Percentiles rank a stretch among this genome's conserved stretches.
Evolutionary conservation across 2,329 filamentous ascomycete species (phyloP).

Genomic region (Drechslera avenae): DNA sequence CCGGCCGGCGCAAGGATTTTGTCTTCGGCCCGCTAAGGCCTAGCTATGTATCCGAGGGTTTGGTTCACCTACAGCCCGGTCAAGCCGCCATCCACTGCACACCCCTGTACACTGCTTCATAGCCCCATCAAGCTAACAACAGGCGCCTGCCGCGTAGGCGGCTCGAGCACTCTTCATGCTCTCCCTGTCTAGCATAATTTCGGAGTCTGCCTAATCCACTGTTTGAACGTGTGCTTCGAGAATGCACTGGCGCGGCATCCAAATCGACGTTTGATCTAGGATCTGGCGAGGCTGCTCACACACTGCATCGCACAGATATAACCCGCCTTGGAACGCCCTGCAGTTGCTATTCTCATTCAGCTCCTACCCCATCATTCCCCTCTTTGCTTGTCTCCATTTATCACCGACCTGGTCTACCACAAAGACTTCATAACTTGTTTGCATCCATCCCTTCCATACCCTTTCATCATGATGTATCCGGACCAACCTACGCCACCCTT

Average conservation of each 20-base stretch:
- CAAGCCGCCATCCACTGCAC: conserved; percentile 25
- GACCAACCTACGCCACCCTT: conserved; percentile 43
- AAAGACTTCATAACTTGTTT: conserved; percentile 14
- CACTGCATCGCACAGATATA: conserved; percentile 38
- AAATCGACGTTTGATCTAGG: conserved; percentile 30
- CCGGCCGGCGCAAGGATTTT: conserved; percentile 33
- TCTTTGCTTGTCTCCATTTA: conserved; percentile 10
- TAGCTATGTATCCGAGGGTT: conserved; percentile 33
- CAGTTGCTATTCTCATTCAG: conserved; percentile 23
- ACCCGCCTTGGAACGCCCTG: conserved; percentile 34
- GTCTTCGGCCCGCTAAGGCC: conserved; percentile 41
- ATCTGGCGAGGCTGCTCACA: conserved; percentile 29
- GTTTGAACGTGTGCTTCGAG: conserved; percentile 31
- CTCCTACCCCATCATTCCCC: conserved; percentile 12
- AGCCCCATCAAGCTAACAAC: conserved; percentile 43
- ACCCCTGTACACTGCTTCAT: conserved; percentile 21
- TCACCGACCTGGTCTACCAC: conserved; percentile 3
- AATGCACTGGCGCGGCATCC: conserved; percentile 44
- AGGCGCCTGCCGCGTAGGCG: conserved; percentile 44
- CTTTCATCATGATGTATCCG: conserved; percentile 32
- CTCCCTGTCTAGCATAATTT: conserved; percentile 39
- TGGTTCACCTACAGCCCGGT: conserved; percentile 29
- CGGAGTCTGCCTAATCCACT: conserved; percentile 47
- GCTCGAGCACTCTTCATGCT: conserved; percentile 38
- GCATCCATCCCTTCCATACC: conserved; percentile 8